These are phyloP conservation scores for Ustilago loliicola DNA, from an alignment of 1,284 basidiomycete genomes.

Conservation along the genomic window DNA sequence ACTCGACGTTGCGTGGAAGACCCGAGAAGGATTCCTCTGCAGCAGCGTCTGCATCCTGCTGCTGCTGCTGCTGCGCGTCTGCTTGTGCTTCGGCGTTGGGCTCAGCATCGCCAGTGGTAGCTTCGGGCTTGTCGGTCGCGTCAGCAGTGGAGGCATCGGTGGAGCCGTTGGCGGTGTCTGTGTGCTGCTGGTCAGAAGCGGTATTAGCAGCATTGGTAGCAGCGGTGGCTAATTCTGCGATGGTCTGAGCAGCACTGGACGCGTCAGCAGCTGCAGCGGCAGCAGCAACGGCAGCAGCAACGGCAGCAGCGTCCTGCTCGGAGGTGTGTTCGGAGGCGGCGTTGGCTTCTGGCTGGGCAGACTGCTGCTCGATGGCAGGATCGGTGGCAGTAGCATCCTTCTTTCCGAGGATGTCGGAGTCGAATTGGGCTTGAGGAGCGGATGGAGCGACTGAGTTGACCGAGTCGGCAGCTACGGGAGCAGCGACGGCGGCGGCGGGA, in stretches of 20 bases:
- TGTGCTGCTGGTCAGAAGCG: slow-evolving; percentile 9
- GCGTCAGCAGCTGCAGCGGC: slow-evolving; percentile 48
- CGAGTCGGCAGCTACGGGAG: slow-evolving; percentile 15
- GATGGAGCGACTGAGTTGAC: slow-evolving; percentile 2
- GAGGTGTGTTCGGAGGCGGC: slow-evolving; percentile 7
- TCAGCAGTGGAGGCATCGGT: slow-evolving; percentile 6
- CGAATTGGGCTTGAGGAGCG: slow-evolving; percentile 12
- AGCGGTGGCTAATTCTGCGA: slow-evolving; percentile 46
- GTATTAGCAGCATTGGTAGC: slow-evolving; percentile 39
- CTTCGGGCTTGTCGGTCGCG: neutral
- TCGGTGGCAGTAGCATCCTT: slow-evolving; percentile 18
- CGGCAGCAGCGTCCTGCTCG: slow-evolving; percentile 25
- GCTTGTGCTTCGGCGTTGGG: slow-evolving; percentile 5
- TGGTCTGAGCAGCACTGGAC: slow-evolving; percentile 47
- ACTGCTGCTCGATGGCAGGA: slow-evolving; percentile 12
- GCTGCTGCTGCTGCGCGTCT: slow-evolving; percentile 10
- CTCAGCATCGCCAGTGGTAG: neutral
- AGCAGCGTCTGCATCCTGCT: slow-evolving; percentile 4
- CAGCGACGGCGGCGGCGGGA: slow-evolving; percentile 16
- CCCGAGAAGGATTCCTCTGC: slow-evolving; percentile 22
- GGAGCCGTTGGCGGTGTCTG: slow-evolving; percentile 25
- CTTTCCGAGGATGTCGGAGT: slow-evolving; percentile 8
- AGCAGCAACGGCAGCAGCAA: slow-evolving; percentile 21
- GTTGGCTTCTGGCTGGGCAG: slow-evolving; percentile 12
- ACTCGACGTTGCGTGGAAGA: slow-evolving; percentile 38